These are phyloP conservation scores for Chrysoporthe puriensis DNA, from an alignment of 2,329 filamentous ascomycete genomes.

Conservation along the genomic window DNA sequence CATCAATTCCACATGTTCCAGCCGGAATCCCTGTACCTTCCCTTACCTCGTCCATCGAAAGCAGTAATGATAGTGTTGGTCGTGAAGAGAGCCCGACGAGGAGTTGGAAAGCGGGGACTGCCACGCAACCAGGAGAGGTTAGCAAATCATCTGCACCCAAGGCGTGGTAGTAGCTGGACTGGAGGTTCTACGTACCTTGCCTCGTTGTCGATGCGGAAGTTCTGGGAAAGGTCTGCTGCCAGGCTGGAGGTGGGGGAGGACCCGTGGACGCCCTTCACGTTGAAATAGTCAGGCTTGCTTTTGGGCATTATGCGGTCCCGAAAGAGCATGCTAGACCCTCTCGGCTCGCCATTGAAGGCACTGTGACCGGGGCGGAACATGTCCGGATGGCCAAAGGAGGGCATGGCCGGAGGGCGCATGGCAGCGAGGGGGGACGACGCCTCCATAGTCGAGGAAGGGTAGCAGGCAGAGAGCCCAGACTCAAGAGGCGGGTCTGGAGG, in stretches of 20 bases:
- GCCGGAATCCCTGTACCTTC: constrained; percentile 2
- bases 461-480: constrained; percentile 17
- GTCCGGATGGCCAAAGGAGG: constrained; percentile 63
- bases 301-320: constrained; percentile 68
- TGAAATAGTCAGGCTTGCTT: constrained; percentile 76
- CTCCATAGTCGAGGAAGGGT: constrained; percentile 66
- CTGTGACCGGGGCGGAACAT: constrained; percentile 55
- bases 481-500: constrained; percentile 8
- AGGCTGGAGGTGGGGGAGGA: constrained; percentile 91
- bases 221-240: constrained; percentile 92
- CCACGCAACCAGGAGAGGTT: constrained; percentile 27
- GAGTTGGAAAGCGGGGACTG: constrained; percentile 82
- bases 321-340: constrained; percentile 74
- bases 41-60: constrained; percentile 62
- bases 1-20: constrained; percentile 32
- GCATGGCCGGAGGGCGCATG: constrained; percentile 76
- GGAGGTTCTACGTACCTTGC: constrained; percentile 67
- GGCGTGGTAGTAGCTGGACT: background rate
- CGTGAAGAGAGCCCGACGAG: constrained; percentile 83
- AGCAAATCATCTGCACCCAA: constrained; percentile 19
- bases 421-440: constrained; percentile 92
- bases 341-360: constrained; percentile 54
- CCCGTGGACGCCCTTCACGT: constrained; percentile 73
- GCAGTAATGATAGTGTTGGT: constrained; percentile 68
- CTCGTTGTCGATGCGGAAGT: constrained; percentile 87